Evolutionary conservation across 208 protist species (phyloP).

Genomic region (Wallacemonas collosoma): DNA sequence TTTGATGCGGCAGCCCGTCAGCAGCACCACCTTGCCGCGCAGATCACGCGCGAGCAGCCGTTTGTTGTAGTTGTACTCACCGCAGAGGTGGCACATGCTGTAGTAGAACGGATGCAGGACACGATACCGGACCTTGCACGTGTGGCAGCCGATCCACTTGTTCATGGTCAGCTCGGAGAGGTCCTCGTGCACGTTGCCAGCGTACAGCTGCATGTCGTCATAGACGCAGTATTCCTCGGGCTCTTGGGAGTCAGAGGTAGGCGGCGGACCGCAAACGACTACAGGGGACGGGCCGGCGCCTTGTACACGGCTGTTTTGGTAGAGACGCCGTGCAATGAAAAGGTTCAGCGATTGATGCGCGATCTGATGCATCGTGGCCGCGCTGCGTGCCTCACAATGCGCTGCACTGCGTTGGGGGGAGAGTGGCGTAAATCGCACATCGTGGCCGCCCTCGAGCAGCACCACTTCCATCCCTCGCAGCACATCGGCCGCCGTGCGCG

Average conservation of each 20-base stretch:
- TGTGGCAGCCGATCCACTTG: slow-evolving; percentile 78
- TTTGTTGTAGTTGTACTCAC: slow-evolving; percentile 96
- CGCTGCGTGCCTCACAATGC: background rate
- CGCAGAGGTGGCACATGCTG: slow-evolving; percentile 95
- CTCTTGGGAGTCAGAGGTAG: slow-evolving; percentile 62
- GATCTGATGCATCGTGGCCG: slow-evolving; percentile 5
- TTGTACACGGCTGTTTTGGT: slow-evolving; percentile 34
- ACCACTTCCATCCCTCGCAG: slow-evolving; percentile 48
- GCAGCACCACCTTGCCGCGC: slow-evolving; percentile 88
- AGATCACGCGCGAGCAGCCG: slow-evolving; percentile 91
- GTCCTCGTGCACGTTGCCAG: slow-evolving; percentile 42
- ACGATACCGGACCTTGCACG: slow-evolving; percentile 85
- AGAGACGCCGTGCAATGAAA: slow-evolving; percentile 73
- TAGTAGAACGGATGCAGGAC: slow-evolving; percentile 97
- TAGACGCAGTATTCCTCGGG: slow-evolving; percentile 74
- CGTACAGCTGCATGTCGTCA: slow-evolving; percentile 77
- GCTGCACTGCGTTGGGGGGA: background rate
- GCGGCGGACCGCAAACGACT: slow-evolving; percentile 44
- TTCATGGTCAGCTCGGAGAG: slow-evolving; percentile 45
- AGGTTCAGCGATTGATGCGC: slow-evolving; percentile 63
- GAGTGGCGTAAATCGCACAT: background rate
- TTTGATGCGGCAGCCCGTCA: slow-evolving; percentile 94
- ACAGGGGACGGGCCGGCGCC: slow-evolving; percentile 55
- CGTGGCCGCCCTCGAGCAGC: slow-evolving; percentile 36
- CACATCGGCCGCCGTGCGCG: slow-evolving; percentile 28